These are phyloP conservation scores for Fraxinus albicans DNA, from an alignment of 305 asterid genomes.

Conservation along the genomic window DNA sequence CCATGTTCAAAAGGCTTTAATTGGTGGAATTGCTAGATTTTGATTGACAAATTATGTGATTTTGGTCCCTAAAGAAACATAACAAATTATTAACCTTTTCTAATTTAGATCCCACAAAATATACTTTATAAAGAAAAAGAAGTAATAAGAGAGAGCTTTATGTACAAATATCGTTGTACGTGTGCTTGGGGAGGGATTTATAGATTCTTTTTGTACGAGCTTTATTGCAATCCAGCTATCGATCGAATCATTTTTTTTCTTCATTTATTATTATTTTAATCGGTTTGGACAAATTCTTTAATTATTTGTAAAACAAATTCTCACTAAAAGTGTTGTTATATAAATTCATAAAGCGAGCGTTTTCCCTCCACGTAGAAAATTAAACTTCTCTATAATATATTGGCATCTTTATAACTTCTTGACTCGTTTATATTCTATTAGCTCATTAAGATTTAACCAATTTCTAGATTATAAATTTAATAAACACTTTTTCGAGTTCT, in stretches of 20 bases:
- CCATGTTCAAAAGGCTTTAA: background rate
- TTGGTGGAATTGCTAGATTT: background rate
- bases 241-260: too few relatives aligned
- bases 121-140: background rate
- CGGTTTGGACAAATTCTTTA: background rate
- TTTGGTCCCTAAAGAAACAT: background rate
- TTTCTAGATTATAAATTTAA: background rate
- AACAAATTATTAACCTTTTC: background rate
- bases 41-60: background rate
- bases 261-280: too few relatives aligned
- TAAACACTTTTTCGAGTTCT: too few relatives aligned
- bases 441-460: background rate
- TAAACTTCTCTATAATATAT: too few relatives aligned
- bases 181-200: background rate
- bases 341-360: background rate
- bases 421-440: background rate
- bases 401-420: background rate
- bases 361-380: background rate
- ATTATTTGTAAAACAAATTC: background rate
- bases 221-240: background rate
- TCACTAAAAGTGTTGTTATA: background rate
- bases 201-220: background rate
- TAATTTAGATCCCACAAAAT: background rate
- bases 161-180: background rate
- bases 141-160: background rate